phyloP scores from a whole-genome alignment of 2,329 filamentous ascomycete genomes.

The Diaporthe ilicicola region DNA sequence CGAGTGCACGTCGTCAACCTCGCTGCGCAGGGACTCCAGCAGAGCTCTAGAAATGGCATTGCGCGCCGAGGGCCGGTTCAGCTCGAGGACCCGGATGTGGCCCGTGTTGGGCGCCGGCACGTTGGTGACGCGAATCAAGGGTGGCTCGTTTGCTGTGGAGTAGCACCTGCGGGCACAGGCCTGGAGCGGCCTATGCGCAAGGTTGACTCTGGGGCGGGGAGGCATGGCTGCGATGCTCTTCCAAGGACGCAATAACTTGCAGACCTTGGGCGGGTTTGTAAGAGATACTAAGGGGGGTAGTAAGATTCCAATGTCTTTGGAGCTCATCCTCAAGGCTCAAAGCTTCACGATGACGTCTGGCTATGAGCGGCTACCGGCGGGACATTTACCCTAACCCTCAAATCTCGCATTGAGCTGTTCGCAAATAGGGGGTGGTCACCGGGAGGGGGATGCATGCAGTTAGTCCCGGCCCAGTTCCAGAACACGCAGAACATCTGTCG shows the following conservation, averaged over 20 bases:
- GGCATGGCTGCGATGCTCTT: slow-evolving; percentile 7
- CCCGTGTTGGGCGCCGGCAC: slow-evolving; percentile 82
- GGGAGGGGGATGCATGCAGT: not conserved
- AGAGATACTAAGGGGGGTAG: not conserved
- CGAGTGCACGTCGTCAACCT: slow-evolving; percentile 76
- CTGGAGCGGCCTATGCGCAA: slow-evolving; percentile 30
- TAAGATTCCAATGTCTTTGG: not conserved
- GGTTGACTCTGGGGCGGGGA: slow-evolving; percentile 12
- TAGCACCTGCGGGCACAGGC: slow-evolving; percentile 42
- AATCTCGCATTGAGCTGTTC: too few relatives aligned
- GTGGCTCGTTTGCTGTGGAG: slow-evolving; percentile 51
- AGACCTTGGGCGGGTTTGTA: not conserved
- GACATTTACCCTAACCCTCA: slow-evolving; percentile 10
- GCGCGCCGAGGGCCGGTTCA: slow-evolving; percentile 84
- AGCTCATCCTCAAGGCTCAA: not conserved
- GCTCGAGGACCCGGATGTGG: slow-evolving; percentile 85
- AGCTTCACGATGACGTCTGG: slow-evolving; percentile 16
- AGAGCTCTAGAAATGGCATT: slow-evolving; percentile 90
- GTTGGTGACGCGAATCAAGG: slow-evolving; percentile 75
- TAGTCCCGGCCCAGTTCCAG: not conserved
- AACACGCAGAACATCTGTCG: not conserved
- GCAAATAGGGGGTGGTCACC: not conserved
- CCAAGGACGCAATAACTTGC: not conserved
- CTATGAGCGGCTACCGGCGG: slow-evolving; percentile 6
- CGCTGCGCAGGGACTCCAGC: slow-evolving; percentile 73